Percentiles rank a stretch among this genome's conserved stretches.
These are phyloP conservation scores for Metschnikowia rubicola DNA, from an alignment of 805 yeast species.

Conservation along the genomic window DNA sequence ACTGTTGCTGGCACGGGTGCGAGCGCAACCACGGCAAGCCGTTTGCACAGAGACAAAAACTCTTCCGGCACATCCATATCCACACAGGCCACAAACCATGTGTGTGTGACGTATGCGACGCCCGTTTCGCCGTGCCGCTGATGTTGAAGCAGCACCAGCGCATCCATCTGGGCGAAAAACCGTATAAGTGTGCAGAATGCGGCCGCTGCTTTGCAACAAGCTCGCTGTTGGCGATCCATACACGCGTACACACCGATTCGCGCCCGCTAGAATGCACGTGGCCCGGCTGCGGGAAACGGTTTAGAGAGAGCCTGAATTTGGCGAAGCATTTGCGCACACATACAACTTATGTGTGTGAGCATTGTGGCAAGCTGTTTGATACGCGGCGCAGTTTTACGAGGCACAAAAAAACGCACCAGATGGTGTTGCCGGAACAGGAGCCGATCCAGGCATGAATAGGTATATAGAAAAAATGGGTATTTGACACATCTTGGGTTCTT, in stretches of 20 bases:
- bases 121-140: conserved; percentile 70
- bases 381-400: conserved; percentile 37
- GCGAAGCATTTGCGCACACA: conserved; percentile 87
- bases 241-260: conserved; percentile 85
- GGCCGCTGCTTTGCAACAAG: conserved; percentile 78
- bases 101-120: conserved; percentile 65
- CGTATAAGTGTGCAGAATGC: conserved; percentile 71
- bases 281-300: conserved; percentile 79
- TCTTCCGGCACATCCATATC: conserved; percentile 79
- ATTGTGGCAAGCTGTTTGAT: conserved; percentile 53
- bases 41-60: conserved; percentile 81
- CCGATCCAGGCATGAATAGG: no score
- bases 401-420: conserved; percentile 26
- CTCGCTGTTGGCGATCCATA: conserved; percentile 78
- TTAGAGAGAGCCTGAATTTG: conserved; percentile 85
- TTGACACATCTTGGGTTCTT: no score
- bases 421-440: not conserved
- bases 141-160: conserved; percentile 80
- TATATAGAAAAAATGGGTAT: no score
- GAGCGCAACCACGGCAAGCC: conserved; percentile 52
- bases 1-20: conserved; percentile 80
- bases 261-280: conserved; percentile 78
- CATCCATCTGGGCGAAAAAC: conserved; percentile 87
- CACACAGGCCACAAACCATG: conserved; percentile 86
- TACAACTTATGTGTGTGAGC: conserved; percentile 48